Percentiles rank a stretch among this genome's conserved stretches.
These are phyloP conservation scores for Cyclostephanos tholiformis DNA, from an alignment of 108 stramenopile species.

Conservation along the genomic window DNA sequence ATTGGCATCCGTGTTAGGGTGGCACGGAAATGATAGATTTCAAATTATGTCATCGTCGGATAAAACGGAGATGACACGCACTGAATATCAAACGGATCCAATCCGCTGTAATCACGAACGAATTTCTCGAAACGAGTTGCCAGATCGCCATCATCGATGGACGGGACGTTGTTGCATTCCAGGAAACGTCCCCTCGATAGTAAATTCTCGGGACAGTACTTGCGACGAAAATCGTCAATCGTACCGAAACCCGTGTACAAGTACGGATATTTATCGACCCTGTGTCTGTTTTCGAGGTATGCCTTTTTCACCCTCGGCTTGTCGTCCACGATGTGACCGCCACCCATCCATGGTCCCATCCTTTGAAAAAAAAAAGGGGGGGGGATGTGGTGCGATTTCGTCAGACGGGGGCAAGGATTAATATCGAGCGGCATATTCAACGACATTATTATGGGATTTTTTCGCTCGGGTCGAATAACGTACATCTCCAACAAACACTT, in stretches of 20 bases:
- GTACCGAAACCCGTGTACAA: constrained; percentile 31
- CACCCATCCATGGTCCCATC: constrained; percentile 47
- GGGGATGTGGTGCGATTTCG: neutral
- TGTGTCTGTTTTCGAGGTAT: constrained; percentile 29
- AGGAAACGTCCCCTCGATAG: neutral
- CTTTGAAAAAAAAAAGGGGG: neutral
- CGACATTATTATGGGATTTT: too few species aligned
- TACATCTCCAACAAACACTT: too few species aligned
- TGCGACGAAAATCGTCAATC: constrained; percentile 28
- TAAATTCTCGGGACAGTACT: constrained; percentile 34
- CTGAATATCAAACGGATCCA: constrained; percentile 46
- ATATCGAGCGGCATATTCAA: too few species aligned
- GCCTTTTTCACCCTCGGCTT: constrained; percentile 22
- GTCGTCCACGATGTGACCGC: constrained; percentile 7
- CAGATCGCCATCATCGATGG: constrained; percentile 47
- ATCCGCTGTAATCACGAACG: constrained; percentile 45
- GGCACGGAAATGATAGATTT: too few species aligned
- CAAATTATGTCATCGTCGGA: too few species aligned
- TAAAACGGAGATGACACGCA: neutral
- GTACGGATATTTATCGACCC: constrained; percentile 42
- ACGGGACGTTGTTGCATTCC: constrained; percentile 22
- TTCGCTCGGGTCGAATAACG: too few species aligned
- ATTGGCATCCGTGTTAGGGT: too few species aligned
- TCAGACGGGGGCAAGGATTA: too few species aligned
- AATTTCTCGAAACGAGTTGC: constrained; percentile 37